A percentile compares a stretch with the other conserved stretches of the same genome.
Evolutionary conservation across 768 basidiomycete species (phyloP).

Genomic region (Inosperma sp.): DNA sequence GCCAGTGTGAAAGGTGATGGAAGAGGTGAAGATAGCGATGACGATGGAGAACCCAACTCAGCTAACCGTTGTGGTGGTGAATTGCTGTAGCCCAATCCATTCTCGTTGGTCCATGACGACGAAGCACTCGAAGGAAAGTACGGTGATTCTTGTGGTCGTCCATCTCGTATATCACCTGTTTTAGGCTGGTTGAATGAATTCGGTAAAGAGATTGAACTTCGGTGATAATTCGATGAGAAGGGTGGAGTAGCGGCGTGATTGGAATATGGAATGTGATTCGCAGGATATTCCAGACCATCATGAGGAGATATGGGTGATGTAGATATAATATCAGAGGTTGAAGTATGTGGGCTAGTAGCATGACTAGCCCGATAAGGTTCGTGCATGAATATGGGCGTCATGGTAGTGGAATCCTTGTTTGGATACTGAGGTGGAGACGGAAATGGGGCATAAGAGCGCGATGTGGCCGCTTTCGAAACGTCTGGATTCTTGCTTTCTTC

Average conservation of each 20-base stretch:
- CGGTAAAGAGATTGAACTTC: neutral
- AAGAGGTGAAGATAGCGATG: conserved; percentile 6
- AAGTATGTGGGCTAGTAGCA: conserved; percentile 17
- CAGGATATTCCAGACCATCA: conserved; percentile 10
- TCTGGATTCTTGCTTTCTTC: conserved; percentile 35
- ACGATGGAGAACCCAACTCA: neutral
- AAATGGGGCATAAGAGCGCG: conserved; percentile 41
- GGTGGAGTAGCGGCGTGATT: neutral
- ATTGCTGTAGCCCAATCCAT: neutral
- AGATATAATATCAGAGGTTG: conserved; percentile 18
- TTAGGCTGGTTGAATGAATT: conserved; percentile 4
- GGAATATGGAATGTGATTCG: conserved; percentile 12
- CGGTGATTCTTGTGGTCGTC: neutral
- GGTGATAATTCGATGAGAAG: conserved; percentile 9
- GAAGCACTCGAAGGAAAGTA: conserved; percentile 6
- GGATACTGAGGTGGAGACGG: conserved; percentile 31
- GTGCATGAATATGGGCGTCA: conserved; percentile 37
- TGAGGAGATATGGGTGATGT: conserved; percentile 20
- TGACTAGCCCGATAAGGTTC: conserved; percentile 34
- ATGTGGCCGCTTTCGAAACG: conserved; percentile 25
- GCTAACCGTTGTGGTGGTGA: neutral
- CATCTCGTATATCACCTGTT: neutral
- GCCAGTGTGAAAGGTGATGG: conserved; percentile 7
- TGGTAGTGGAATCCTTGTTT: conserved; percentile 19
- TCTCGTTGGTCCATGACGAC: conserved; percentile 6